Base-by-base conservation (phyloP, 805 yeast genomes). In the Starmera amethionina region DNA sequence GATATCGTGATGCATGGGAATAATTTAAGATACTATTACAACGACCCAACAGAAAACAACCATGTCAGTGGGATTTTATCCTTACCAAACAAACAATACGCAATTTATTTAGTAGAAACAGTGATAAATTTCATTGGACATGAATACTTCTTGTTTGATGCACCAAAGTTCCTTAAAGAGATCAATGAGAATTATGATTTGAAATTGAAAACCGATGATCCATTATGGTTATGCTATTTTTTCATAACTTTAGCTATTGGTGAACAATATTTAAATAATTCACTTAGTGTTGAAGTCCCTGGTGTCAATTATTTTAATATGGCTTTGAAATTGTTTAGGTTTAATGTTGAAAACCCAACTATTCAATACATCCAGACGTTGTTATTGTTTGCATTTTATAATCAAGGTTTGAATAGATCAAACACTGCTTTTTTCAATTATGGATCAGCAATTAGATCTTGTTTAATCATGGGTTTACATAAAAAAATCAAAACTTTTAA, bases 371-470 rank as follows among this genome's bases (percentile, higher is more conserved):
- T 64, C 30, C 67, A 64, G 45, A 58, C 63, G 1, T 54, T 60
- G 32, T 43, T 62, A 18, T 42, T 63, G 33, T 47, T 63, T 27
- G 67, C 60, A 5, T 59, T 58, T 41, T 64, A 53, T 39, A 55
- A 56, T 31, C 68, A 62, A 41, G 59, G 64, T 10, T 46, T 64
- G 32, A 64, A 64, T 42, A 51, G 66, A 39, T 62, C 62, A 4
- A 59, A 64, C 11, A 49, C 61, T 1, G 57, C 63, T 15, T 62
- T 54, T 42, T 39, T 54, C 16, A 60, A 59, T 47, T 60, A 59
- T 40, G 68, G 67, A 8, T 40, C 58, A 9, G 68, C 67, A 3
- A 49, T 57, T 13, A 44, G 65, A 25, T 51, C 60, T 44, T 50
- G 62, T 0, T 43, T 63, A 16, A 47, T 58, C 5, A 42, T 59